These are phyloP conservation scores for Metarhizium brunneum DNA, from an alignment of 2,329 filamentous ascomycete species.

Conservation along the genomic window DNA sequence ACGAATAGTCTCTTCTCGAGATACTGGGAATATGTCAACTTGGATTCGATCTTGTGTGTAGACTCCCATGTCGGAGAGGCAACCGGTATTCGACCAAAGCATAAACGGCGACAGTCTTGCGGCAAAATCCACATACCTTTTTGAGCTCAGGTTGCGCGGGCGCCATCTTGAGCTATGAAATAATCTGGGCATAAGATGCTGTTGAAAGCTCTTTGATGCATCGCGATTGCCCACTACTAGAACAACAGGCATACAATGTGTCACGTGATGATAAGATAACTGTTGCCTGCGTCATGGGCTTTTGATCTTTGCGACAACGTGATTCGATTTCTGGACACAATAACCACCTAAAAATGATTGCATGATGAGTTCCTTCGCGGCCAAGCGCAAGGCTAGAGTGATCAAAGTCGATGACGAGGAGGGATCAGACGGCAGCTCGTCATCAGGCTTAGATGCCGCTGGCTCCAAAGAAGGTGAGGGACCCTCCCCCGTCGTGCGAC, in stretches of 20 bases:
- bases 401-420: constrained; percentile 64
- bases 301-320: not conserved
- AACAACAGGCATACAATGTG: not conserved
- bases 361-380: constrained; percentile 45
- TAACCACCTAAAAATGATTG: constrained; percentile 2
- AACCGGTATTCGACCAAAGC: not conserved
- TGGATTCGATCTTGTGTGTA: not conserved
- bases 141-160: constrained; percentile 98
- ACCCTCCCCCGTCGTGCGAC: constrained; percentile 9
- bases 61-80: not conserved
- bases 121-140: constrained; percentile 53
- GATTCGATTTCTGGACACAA: not conserved
- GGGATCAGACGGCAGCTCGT: constrained; percentile 24
- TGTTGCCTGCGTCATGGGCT: not conserved
- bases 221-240: constrained; percentile 11
- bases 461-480: constrained; percentile 28
- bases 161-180: constrained; percentile 61
- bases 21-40: constrained; percentile 53
- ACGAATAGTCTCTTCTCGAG: constrained; percentile 98
- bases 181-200: not conserved
- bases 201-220: constrained; percentile 13
- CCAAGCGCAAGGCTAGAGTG: constrained; percentile 64
- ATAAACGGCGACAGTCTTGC: not conserved
- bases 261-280: constrained; percentile 44
- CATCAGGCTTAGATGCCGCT: constrained; percentile 14